Evolutionary conservation across 768 basidiomycete species (phyloP), one percentile per base, ranked within the genome.

Genomic region (Lentinula sp.): DNA sequence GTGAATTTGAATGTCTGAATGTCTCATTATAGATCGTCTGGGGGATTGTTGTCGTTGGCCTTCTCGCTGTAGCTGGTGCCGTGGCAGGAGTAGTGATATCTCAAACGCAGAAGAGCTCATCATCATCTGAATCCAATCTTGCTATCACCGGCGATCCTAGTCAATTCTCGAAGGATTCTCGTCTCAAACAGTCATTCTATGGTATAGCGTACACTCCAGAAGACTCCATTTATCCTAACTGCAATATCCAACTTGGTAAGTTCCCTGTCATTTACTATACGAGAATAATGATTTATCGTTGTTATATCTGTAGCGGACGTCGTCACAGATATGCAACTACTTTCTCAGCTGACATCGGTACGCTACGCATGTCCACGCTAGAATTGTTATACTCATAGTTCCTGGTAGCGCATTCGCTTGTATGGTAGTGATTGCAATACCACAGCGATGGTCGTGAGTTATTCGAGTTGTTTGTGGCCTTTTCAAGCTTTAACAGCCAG

Each of bases 361-460:
- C n/a, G 46, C 5, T 41, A 16, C 33, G 9, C 37, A 5, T 32
- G 28, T 6, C 33, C n/a, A 9, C 7, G 46, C 36, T 41, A 15
- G 9, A 18, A 15, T 52, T 15, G n/a, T 13, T 13, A 15, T 50
- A n/a, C 28, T 42, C 56, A 43, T 18, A 6, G 7, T 37, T 48
- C 32, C 20, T 32, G 13, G 23, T 53, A 59, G 57, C 86, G 85
- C 58, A 77, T 93, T 63, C 90, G 91, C 67, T 76, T 95, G 45
- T 96, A 95, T 70, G 93, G 93, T 46, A 85, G 91, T 39, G 91
- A 93, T 72, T 93, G 91, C 71, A 93, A 93, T 69, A 87, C 90
- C 70, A 83, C 86, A 2, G 87, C 87, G 0, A 77, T 91, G 33
- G 87, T 92, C 54, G 85, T 86, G 70, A 43, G 85, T 76, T 18